Evolutionary conservation across 2,329 filamentous ascomycete species (phyloP).

Genomic region (Colletotrichum simmondsii): DNA sequence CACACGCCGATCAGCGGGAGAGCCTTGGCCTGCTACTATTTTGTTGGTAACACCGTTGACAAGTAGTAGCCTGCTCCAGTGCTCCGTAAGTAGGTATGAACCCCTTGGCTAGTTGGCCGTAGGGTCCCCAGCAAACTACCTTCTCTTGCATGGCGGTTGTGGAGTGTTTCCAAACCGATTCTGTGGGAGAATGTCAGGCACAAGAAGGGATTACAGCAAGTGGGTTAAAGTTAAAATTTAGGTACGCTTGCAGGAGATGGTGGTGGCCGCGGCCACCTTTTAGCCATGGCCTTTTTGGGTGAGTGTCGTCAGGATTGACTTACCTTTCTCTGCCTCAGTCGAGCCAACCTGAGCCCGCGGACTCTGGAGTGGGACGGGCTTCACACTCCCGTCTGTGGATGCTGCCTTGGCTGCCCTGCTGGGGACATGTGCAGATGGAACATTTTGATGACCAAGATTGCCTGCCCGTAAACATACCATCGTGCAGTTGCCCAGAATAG

Average conservation of each 20-base stretch:
- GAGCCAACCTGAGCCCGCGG: not conserved
- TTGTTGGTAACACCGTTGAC: not conserved
- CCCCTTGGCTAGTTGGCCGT: not conserved
- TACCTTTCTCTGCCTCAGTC: not conserved
- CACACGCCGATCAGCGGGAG: not conserved
- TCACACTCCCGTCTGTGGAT: not conserved
- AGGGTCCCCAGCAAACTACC: not conserved
- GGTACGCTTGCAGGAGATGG: not conserved
- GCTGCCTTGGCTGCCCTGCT: not conserved
- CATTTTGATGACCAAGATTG: not conserved
- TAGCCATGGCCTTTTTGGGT: not conserved
- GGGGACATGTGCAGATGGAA: not conserved
- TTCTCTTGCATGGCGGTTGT: slow-evolving; percentile 14
- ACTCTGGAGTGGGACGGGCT: not conserved
- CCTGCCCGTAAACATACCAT: too few species aligned
- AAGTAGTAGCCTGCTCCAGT: too few species aligned
- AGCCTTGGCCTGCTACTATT: not conserved
- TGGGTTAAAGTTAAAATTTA: slow-evolving; percentile 10
- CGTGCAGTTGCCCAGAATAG: not conserved
- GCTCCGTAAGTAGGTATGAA: too few species aligned
- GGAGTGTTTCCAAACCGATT: slow-evolving; percentile 25
- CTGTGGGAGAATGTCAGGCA: slow-evolving; percentile 14
- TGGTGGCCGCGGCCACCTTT: not conserved
- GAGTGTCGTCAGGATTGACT: not conserved
- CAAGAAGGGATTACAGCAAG: not conserved